Evolutionary conservation across 495 filamentous ascomycete genomes (phyloP), one percentile per base, ranked within the genome.

Genomic region (Neurospora hispaniola): DNA sequence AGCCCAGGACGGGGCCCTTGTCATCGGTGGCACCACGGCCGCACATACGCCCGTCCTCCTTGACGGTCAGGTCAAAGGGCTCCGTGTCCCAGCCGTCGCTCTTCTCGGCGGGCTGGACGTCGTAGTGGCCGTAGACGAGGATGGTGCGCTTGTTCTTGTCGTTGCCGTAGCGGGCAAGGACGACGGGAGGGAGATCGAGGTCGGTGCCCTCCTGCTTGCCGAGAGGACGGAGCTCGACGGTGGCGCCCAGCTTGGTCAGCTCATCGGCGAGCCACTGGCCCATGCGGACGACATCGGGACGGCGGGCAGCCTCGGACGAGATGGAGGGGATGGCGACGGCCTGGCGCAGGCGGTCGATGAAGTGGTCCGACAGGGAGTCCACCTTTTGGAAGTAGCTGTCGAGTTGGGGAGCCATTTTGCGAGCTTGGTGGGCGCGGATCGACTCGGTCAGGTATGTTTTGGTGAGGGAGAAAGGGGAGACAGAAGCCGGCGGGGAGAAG

Each of bases 111-210:
- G 96, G 96, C 82, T 99, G 96, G 18, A 99, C 96, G 83, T 99
- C 96, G 84, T 99, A 99, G 84, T 99, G 96, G 41, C 96, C 96
- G 76, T 99, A 99, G 35, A 99, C 92, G 66, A 98, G 86, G 76
- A 99, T 94, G 10, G 93, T 98, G 43, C 92, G 89, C 88, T 98
- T 98, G 78, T 88, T 92, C 81, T 91, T 89, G 80, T 97, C 94
- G 80, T 88, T 91, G 72, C 96, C 94, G 80, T 98, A 97, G 27
- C 96, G 90, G 62, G 91, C 94, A 75, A 98, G 87, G 43, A 99
- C 88, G 41, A 97, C 93, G 40, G 96, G 96, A 12, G 96, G 96
- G 12, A 99, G 89, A 38, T 97, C 89, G 75, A 99, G 91, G 73
- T 94, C 88, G 77, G 96, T 93, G 75, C 91, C 92, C 42, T 93